These are phyloP conservation scores for Chlorella sp. DNA, from an alignment of 139 green algal species.

Conservation along the genomic window DNA sequence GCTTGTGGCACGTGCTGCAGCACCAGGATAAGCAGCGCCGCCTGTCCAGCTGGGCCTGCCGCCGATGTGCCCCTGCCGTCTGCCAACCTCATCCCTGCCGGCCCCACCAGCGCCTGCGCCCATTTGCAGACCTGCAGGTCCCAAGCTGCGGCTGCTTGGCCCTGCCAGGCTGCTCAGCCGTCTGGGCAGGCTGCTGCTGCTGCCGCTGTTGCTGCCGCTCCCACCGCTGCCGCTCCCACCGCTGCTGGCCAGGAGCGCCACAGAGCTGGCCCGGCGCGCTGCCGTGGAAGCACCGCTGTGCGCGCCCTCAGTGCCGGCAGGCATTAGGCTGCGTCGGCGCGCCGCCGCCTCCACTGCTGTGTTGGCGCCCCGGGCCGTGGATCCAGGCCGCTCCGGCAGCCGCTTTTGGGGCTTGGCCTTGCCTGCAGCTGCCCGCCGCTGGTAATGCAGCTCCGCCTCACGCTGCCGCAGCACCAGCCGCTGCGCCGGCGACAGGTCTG, in stretches of 20 bases:
- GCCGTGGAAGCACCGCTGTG: too few relatives aligned
- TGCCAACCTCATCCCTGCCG: too few relatives aligned
- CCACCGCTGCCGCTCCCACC: not conserved
- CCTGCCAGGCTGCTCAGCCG: not conserved
- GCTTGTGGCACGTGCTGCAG: too few relatives aligned
- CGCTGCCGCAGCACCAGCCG: not conserved
- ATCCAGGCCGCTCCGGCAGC: too few relatives aligned
- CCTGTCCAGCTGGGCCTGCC: too few relatives aligned
- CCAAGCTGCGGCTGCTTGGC: too few relatives aligned
- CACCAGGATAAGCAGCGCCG: too few relatives aligned
- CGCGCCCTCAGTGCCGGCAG: not conserved
- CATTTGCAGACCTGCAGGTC: too few relatives aligned
- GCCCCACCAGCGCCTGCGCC: too few relatives aligned
- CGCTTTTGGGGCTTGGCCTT: not conserved
- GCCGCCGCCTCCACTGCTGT: conserved; percentile 2
- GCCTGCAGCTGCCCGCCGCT: not conserved
- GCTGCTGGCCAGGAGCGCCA: not conserved
- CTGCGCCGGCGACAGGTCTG: not conserved
- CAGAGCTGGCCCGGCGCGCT: not conserved
- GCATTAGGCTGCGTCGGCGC: not conserved
- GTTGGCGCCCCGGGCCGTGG: not conserved
- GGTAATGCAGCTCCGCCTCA: not conserved
- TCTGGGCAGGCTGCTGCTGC: not conserved
- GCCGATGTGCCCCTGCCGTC: too few relatives aligned
- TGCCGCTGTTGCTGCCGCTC: not conserved